Percentiles rank a stretch among this genome's conserved stretches.
Conservation (phyloP, 2,329 filamentous ascomycete genomes). For the Hypocreales sp. region DNA sequence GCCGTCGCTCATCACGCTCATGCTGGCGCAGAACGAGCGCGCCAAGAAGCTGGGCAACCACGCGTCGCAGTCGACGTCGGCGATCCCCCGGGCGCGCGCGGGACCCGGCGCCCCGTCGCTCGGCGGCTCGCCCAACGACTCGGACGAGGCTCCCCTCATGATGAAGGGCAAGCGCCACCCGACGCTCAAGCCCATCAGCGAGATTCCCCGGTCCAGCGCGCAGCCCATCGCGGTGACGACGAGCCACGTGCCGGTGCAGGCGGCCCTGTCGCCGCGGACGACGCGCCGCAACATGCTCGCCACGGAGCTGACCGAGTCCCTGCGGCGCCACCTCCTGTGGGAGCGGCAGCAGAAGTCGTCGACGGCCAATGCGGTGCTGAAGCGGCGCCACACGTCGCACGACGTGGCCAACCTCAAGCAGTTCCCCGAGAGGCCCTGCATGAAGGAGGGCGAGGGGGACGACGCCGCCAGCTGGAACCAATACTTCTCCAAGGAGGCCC, state of each 20-base stretch:
- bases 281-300: conserved; percentile 92
- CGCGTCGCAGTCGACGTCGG: conserved; percentile 50
- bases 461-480: conserved; percentile 70
- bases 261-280: conserved; percentile 76
- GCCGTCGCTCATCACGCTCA: conserved; percentile 76
- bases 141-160: conserved; percentile 45
- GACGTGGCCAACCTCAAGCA: conserved; percentile 81
- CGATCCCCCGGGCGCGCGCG: conserved; percentile 49
- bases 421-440: conserved; percentile 52
- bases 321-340: conserved; percentile 83
- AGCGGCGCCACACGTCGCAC: conserved; percentile 79
- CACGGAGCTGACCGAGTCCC: conserved; percentile 83
- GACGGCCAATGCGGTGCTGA: conserved; percentile 74
- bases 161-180: conserved; percentile 43
- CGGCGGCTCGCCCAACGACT: conserved; percentile 38
- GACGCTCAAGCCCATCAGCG: conserved; percentile 37
- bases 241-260: conserved; percentile 47
- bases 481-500: conserved; percentile 68
- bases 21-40: conserved; percentile 66
- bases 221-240: conserved; percentile 69
- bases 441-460: conserved; percentile 42
- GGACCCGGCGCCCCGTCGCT: conserved; percentile 25
- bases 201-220: conserved; percentile 48
- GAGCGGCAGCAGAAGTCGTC: conserved; percentile 90
- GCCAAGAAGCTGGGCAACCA: conserved; percentile 52